Evolutionary conservation across 2,329 filamentous ascomycete genomes (phyloP), one percentile per base, ranked within the genome.

Genomic region (Beauveria brongniartii): DNA sequence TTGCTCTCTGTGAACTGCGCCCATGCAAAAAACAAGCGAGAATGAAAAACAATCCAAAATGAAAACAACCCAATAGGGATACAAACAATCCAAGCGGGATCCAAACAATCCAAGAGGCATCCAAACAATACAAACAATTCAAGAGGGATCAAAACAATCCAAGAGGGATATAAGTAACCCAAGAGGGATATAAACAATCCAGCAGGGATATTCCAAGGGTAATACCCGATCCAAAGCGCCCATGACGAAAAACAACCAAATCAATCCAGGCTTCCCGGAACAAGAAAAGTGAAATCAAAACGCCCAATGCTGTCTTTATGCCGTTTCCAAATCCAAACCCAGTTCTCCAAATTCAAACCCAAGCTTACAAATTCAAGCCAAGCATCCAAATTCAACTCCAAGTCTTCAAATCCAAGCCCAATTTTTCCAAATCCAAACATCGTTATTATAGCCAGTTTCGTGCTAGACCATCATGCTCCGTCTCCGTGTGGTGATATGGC

Each of bases 401-500:
- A 16, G 12, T 6, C 34, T 37, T 37, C 12, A 37, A 16, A 37
- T 16, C 14, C 34, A 37, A 37, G 12, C 5, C 34, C 34, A 37
- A 16, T 14, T 37, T 63, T 62, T 61, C 57, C 52, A 44, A 61
- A 63, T 54, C 52, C 44, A 37, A 59, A 57, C 41, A n/a, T 56
- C 40, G 47, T n/a, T 40, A 50, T 43, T 22, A 26, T 60, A 41
- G 53, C 18, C 60, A 46, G 47, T 26, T 12, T 44, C 50, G 48
- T 53, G 46, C 52, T 75, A 84, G 71, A 84, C 70, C 81, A 85
- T 83, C 80, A 84, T 85, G 69, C 81, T 85, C 66, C 81, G 75
- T 65, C 82, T 74, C 67, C 82, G 74, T 62, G 77, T 75, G 40
- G 68, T 74, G 61, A 67, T 66, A 28, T 64, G 66, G 34, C 65